These are phyloP conservation scores for Buxus sempervirens DNA, from an alignment of 164 flowering plant species.

Conservation along the genomic window DNA sequence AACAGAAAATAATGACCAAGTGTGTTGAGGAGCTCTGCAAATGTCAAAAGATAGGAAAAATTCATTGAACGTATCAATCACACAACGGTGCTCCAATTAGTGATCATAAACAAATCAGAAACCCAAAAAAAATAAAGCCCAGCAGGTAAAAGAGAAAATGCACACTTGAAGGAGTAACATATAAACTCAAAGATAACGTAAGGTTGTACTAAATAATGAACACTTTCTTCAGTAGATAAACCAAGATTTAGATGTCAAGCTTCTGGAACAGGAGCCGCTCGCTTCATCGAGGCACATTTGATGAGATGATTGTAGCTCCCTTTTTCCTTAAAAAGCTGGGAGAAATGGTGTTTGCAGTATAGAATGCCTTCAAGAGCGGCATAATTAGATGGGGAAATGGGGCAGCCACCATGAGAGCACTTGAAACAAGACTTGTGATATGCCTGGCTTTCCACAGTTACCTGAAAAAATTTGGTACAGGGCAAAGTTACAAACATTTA, in stretches of 20 bases:
- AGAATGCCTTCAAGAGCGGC: conserved; percentile 92
- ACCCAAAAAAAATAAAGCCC: background rate
- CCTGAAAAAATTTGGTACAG: conserved; percentile 41
- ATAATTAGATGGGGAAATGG: conserved; percentile 84
- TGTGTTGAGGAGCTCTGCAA: background rate
- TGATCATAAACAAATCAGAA: background rate
- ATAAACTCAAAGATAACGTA: no score
- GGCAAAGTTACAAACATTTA: background rate
- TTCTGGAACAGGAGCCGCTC: conserved; percentile 57
- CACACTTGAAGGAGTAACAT: background rate
- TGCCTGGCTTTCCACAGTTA: conserved; percentile 79
- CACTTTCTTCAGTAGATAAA: background rate
- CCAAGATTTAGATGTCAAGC: conserved; percentile 19
- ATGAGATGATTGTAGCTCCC: conserved; percentile 94
- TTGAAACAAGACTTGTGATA: conserved; percentile 97
- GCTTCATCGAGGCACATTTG: conserved; percentile 81
- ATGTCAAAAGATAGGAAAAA: background rate
- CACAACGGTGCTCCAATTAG: background rate
- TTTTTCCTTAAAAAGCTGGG: conserved; percentile 97
- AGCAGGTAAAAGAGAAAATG: background rate
- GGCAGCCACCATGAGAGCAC: conserved; percentile 95
- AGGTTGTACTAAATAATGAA: background rate
- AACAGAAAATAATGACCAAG: background rate
- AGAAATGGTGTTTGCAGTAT: conserved; percentile 96
- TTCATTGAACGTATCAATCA: background rate